Evolutionary conservation across 108 stramenopile genomes (phyloP), one percentile per base, ranked within the genome.

Genomic region (Discostella stelligeroides): DNA sequence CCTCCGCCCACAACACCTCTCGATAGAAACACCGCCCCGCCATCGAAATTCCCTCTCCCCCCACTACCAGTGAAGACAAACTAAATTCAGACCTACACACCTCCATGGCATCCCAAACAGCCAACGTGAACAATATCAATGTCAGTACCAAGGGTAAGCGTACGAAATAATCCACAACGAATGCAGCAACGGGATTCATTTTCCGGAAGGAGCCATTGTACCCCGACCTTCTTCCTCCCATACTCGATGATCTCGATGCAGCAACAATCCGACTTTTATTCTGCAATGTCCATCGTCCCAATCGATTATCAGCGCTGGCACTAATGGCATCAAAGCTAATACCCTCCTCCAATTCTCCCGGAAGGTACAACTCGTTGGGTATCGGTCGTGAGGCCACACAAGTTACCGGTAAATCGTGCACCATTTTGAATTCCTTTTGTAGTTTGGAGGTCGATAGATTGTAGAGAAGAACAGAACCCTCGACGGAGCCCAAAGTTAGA

Each of bases 381-480:
- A 81, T 83, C 7, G 94, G 94, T 38, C 94, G 68, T 0, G 91
- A 87, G 14, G 94, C 94, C 27, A 91, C 73, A 61, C 91, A 92
- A 7, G 94, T 95, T 1, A 92, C 91, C 0, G 91, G 94, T 14
- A 95, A 69, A 70, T 91, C 89, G 57, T 95, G 94, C 5, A 91
- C 82, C 68, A 87, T 86, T n/a, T 59, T 62, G 61, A 91, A 94
- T 50, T 64, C 65, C 56, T 82, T 88, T 27, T 84, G 2, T 15
- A 80, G 66, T 40, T 62, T 76, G 83, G 79, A 76, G 13, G 74
- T 72, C 39, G 69, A 83, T 2, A 84, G 45, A 59, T 82, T 75
- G 79, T 84, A 88, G 1, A 92, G 66, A 17, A 82, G 59, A 17
- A 95, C 68, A 15, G 82, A 81, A 45, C 94, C 91, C 53, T 92